Base-by-base conservation (phyloP, 345 rosid genomes). In the Citrus mangshanensis region DNA sequence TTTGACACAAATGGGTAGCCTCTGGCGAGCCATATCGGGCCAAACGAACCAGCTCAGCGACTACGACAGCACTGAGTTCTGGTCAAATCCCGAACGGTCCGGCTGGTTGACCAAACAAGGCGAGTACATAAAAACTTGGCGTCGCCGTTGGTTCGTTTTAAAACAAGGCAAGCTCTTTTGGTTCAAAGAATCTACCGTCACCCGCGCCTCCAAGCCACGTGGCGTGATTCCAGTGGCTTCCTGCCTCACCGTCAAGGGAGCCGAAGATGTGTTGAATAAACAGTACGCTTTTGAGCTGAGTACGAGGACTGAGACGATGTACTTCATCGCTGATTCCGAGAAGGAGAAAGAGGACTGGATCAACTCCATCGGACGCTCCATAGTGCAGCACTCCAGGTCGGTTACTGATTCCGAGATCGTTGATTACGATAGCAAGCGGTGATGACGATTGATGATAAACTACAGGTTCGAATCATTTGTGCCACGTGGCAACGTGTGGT, bases 311-410 rank as follows among this genome's bases (percentile, higher is more conserved):
- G 91, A 87, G 51, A 91, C 91, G 6, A 89, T 89, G 94, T 89
- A 86, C 72, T 92, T 89, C 77, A 86, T 89, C 74, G 94, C 94
- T 21, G 97, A 91, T 74, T 81, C 90, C 3, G 97, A 92, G 82
- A 90, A 87, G 76, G 92, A 92, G 78, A 92, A 90, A 82, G 94
- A 92, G 85, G 93, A 91, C 32, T 91, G 94, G 97, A 92, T 92
- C 83, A 91, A 89, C 78, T 89, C 97, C 40, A 91, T 89, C 81
- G 94, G 97, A 40, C 86, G 93, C 61, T 91, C 91, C 14, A 89
- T 90, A 56, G 94, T 92, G 22, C 94, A 90, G 86, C 91, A 85
- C 86, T 92, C 94, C 28, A 88, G 87, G 70, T 90, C 93, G 16
- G 92, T 87, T 9, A 88, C 97, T 13, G 93, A 92, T 81, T 88